Percentiles rank a stretch among this genome's conserved stretches.
These are phyloP conservation scores for Backusella tarrabulga DNA, from an alignment of 192 early-diverging fungal species.

Conservation along the genomic window DNA sequence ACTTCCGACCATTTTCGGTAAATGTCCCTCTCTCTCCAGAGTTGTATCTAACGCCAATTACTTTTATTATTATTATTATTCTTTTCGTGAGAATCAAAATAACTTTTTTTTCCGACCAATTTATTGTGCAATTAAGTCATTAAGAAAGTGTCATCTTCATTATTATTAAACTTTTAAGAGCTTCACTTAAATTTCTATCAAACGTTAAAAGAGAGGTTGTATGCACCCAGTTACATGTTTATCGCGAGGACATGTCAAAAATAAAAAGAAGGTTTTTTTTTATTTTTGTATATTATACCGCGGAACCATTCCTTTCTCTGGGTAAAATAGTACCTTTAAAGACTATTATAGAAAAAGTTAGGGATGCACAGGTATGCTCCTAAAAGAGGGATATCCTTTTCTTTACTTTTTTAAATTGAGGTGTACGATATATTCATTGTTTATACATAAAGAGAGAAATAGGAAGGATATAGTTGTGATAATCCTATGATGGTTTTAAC, in stretches of 20 bases:
- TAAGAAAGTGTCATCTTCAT: neutral
- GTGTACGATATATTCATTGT: neutral
- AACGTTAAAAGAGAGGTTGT: neutral
- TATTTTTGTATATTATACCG: neutral
- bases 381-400: neutral
- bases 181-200: neutral
- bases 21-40: neutral
- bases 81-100: constrained; percentile 1
- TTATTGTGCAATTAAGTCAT: neutral
- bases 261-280: neutral
- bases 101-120: neutral
- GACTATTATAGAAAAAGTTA: neutral
- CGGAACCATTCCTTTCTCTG: neutral
- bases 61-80: neutral
- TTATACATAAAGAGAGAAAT: neutral
- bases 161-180: neutral
- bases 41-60: neutral
- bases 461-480: neutral
- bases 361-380: neutral
- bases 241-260: neutral
- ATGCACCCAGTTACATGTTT: neutral
- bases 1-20: neutral
- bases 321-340: neutral
- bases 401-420: neutral
- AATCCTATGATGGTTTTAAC: neutral